A percentile compares a stretch with the other conserved stretches of the same genome.
These are phyloP conservation scores for Ophiostoma ulmi DNA, from an alignment of 2,329 filamentous ascomycete genomes.

Conservation along the genomic window DNA sequence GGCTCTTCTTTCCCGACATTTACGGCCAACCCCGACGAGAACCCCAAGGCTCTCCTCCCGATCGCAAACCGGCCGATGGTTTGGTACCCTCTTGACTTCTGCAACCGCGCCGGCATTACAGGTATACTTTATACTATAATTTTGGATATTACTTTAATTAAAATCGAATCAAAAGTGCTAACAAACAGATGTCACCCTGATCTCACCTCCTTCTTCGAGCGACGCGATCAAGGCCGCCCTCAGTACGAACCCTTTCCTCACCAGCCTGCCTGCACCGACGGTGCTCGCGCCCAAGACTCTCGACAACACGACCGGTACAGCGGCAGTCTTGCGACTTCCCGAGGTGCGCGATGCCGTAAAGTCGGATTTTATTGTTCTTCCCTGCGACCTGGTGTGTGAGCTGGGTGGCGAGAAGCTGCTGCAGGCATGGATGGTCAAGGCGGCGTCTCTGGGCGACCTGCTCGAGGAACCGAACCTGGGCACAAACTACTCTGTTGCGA, in stretches of 20 bases:
- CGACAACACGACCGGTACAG: constrained; percentile 81
- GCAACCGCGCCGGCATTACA: constrained; percentile 73
- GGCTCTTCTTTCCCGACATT: constrained; percentile 79
- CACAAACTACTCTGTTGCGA: neutral
- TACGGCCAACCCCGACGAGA: constrained; percentile 71
- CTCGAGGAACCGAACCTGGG: constrained; percentile 42
- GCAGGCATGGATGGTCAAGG: constrained; percentile 87
- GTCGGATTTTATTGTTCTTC: constrained; percentile 82
- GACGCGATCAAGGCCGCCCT: constrained; percentile 64
- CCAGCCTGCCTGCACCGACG: constrained; percentile 65
- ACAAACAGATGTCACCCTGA: constrained; percentile 54
- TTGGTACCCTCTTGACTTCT: constrained; percentile 84
- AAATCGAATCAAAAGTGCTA: neutral
- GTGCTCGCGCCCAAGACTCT: constrained; percentile 71
- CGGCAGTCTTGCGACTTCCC: constrained; percentile 76
- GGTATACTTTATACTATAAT: constrained; percentile 43
- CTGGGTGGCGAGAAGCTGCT: constrained; percentile 75
- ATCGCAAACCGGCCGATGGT: constrained; percentile 85
- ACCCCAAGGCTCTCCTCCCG: constrained; percentile 75
- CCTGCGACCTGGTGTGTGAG: constrained; percentile 91
- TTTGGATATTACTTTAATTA: neutral
- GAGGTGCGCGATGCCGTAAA: constrained; percentile 75
- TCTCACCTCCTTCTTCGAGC: constrained; percentile 60
- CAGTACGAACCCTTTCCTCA: constrained; percentile 72
- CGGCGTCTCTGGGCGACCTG: constrained; percentile 61